Base-by-base conservation (phyloP, 371 early-diverging fungal genomes). In the Mortierella sp. region DNA sequence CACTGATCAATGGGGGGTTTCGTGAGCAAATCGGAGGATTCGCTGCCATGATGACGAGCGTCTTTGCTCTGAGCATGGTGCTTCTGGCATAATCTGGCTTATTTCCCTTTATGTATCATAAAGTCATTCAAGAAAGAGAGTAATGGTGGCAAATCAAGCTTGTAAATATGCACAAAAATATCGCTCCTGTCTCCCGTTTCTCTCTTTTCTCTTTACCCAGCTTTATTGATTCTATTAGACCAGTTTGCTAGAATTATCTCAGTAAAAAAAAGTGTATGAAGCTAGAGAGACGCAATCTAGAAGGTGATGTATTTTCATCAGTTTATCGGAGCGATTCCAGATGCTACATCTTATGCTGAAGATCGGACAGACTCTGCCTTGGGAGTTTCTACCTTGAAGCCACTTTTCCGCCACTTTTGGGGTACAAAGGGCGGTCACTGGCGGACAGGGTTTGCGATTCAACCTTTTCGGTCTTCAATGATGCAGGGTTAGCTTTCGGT, bases 51-150 rank as follows among this genome's bases (percentile, higher is more conserved):
- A 56, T 65, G 53, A 51, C 70, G 66, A 64, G 60, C 9, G 15
- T 68, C 13, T 22, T 77, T 43, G 69, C 69, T 7, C 28, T 68
- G 51, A 34, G 64, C 57, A 68, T 77, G 37, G 54, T 68, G 4
- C 51, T 71, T 22, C n/a, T 77, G 31, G 73, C 79, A 73, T 69
- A 73, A 31, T 28, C 42, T 60, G n/a, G n/a, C n/a, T n/a, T n/a
- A n/a, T 40, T 26, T 37, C 26, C 13, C n/a, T 32, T 7, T 17
- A 60, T 5, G 19, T 40, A 28, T 2, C 17, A 62, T 19, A 45
- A 26, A 61, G 45, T 10, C 34, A 45, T 37, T 12, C 47, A 49
- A 31, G 45, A 17, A 31, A 23, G 60, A 42, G 23, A 51, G 7
- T 4, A 15, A 26, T 9, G 5, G 51, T n/a, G 12, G 23, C 51